Conservation (phyloP, 768 basidiomycete genomes). For the Psilocybe sp. region DNA sequence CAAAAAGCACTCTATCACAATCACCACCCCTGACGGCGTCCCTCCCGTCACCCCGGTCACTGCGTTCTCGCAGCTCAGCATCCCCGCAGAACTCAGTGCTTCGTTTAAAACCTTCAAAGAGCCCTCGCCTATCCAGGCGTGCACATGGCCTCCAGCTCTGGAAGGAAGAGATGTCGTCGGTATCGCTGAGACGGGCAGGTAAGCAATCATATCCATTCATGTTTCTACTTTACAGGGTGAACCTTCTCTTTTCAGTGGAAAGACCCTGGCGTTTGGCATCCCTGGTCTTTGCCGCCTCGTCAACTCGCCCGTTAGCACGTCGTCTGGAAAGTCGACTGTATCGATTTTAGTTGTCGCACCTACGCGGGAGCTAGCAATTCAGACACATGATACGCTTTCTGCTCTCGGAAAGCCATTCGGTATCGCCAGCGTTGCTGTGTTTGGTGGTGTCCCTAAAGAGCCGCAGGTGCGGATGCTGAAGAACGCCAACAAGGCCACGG, state of each 20-base stretch:
- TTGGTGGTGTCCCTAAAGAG: constrained; percentile 92
- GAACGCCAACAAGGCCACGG: constrained; percentile 47
- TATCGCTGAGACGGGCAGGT: constrained; percentile 95
- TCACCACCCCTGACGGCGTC: constrained; percentile 50
- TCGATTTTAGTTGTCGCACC: constrained; percentile 85
- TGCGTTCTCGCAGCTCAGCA: constrained; percentile 67
- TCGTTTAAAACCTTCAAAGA: constrained; percentile 74
- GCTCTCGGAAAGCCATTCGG: constrained; percentile 71
- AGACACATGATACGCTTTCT: constrained; percentile 84
- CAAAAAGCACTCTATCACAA: constrained; percentile 66
- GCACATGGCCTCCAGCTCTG: constrained; percentile 89
- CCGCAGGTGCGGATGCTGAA: constrained; percentile 72
- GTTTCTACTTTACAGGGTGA: not conserved
- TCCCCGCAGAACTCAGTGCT: constrained; percentile 58
- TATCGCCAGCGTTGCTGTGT: constrained; percentile 83
- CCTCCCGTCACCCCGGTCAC: constrained; percentile 61
- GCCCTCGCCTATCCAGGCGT: constrained; percentile 95
- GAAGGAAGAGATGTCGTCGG: constrained; percentile 87
- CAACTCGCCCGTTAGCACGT: constrained; percentile 29
- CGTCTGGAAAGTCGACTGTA: constrained; percentile 33
- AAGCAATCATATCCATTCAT: constrained; percentile 9
- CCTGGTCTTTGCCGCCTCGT: constrained; percentile 78
- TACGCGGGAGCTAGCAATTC: constrained; percentile 93
- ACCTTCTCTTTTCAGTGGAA: constrained; percentile 57
- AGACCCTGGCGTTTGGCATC: constrained; percentile 94